Conservation (phyloP, 31 red algal species). For the Odonthalia washingtoniensis region DNA sequence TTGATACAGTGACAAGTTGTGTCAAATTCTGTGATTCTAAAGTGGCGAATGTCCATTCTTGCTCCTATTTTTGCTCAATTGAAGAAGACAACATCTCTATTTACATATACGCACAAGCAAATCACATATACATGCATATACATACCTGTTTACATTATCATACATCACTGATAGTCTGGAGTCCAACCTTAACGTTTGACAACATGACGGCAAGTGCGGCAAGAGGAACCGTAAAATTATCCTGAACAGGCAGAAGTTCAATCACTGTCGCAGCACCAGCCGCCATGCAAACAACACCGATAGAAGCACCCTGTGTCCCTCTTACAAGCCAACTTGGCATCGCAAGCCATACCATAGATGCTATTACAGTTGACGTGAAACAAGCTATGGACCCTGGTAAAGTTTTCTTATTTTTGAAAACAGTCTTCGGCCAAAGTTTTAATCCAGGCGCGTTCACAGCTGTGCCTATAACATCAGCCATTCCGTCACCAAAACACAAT, state of each 20-base stretch:
- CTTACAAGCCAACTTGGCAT: not conserved
- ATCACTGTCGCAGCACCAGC: slow-evolving; percentile 40
- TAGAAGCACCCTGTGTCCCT: not conserved
- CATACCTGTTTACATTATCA: no score
- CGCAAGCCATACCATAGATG: slow-evolving; percentile 10
- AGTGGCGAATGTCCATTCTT: no score
- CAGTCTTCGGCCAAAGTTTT: not conserved
- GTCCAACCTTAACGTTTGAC: no score
- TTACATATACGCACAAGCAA: no score
- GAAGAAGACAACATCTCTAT: no score
- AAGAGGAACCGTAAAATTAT: slow-evolving; percentile 74
- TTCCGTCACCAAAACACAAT: slow-evolving; percentile 68
- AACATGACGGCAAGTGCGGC: slow-evolving; percentile 40
- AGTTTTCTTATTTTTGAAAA: slow-evolving; percentile 46
- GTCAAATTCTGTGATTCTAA: no score
- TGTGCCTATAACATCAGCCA: slow-evolving; percentile 71
- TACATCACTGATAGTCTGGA: no score
- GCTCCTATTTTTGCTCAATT: no score
- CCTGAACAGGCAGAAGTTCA: slow-evolving; percentile 64
- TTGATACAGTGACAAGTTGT: no score
- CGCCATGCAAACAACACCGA: not conserved
- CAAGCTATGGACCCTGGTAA: slow-evolving; percentile 55
- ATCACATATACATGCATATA: no score
- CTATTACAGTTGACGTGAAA: slow-evolving; percentile 23
- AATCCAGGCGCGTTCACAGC: slow-evolving; percentile 9